Evolutionary conservation across 805 yeast species (phyloP).

Genomic region (Tetrapisispora taiwanensis): DNA sequence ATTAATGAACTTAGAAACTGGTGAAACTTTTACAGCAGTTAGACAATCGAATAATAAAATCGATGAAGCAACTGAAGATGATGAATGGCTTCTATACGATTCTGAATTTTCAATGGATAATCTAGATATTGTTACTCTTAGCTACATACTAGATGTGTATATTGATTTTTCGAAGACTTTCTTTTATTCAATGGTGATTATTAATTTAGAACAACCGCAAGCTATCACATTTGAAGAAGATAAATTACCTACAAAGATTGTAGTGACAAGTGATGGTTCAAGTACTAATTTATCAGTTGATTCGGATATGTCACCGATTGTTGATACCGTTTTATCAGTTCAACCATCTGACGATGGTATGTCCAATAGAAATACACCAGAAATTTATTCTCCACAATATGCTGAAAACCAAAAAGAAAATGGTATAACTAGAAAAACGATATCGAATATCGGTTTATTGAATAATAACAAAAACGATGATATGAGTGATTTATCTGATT

Average conservation of each 20-base stretch:
- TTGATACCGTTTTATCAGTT: not conserved
- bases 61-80: slow-evolving; percentile 25
- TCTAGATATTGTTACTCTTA: slow-evolving; percentile 16
- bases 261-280: not conserved
- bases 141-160: slow-evolving; percentile 11
- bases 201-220: slow-evolving; percentile 1
- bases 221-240: not conserved
- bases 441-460: not conserved
- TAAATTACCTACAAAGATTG: not conserved
- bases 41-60: slow-evolving; percentile 24
- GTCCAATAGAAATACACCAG: slow-evolving; percentile 9
- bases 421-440: not conserved
- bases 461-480: slow-evolving; percentile 12
- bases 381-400: slow-evolving; percentile 7
- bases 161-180: slow-evolving; percentile 9
- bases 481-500: slow-evolving; percentile 9
- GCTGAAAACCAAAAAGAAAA: not conserved
- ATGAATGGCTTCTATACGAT: slow-evolving; percentile 36
- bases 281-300: slow-evolving; percentile 1
- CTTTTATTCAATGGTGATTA: slow-evolving; percentile 16
- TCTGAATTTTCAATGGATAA: slow-evolving; percentile 30
- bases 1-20: slow-evolving; percentile 17
- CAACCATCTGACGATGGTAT: not conserved
- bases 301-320: not conserved
- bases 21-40: slow-evolving; percentile 25